Percentiles rank a stretch among this genome's conserved stretches.
Conservation (phyloP, 495 filamentous ascomycete species). For the Diplogelasinospora grovesii region DNA sequence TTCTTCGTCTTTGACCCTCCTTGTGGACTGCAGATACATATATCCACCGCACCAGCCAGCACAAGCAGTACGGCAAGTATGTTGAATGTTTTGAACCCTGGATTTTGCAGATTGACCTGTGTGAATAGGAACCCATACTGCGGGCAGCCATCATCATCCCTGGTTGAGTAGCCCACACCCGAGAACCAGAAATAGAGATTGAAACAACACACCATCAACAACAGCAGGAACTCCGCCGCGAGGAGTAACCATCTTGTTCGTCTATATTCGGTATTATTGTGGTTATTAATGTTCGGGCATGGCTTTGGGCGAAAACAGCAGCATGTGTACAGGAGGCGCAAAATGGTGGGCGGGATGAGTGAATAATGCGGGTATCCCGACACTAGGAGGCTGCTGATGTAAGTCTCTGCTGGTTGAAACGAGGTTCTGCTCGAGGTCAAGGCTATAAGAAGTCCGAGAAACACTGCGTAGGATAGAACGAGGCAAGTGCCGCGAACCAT, state of each 20-base stretch:
- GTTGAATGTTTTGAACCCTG: conserved; percentile 19
- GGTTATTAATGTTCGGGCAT: not conserved
- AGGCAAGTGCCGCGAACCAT: conserved; percentile 8
- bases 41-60: conserved; percentile 5
- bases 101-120: conserved; percentile 11
- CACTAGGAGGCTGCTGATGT: conserved; percentile 30
- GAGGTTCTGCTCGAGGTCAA: not conserved
- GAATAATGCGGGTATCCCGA: conserved; percentile 25
- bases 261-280: not conserved
- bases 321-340: conserved; percentile 15
- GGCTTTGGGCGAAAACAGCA: too few relatives aligned
- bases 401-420: conserved; percentile 19
- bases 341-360: conserved; percentile 26
- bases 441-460: conserved; percentile 14
- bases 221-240: conserved; percentile 8
- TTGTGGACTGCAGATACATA: not conserved
- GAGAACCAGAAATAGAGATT: conserved; percentile 37
- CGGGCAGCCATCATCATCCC: not conserved
- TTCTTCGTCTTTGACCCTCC: conserved; percentile 1
- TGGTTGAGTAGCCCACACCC: conserved; percentile 4
- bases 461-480: conserved; percentile 16
- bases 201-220: conserved; percentile 23
- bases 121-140: conserved; percentile 23
- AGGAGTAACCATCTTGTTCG: not conserved
- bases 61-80: conserved; percentile 15